These are phyloP conservation scores for Arthrobotrys musiformis DNA, from an alignment of 2,329 filamentous ascomycete genomes.

Conservation along the genomic window DNA sequence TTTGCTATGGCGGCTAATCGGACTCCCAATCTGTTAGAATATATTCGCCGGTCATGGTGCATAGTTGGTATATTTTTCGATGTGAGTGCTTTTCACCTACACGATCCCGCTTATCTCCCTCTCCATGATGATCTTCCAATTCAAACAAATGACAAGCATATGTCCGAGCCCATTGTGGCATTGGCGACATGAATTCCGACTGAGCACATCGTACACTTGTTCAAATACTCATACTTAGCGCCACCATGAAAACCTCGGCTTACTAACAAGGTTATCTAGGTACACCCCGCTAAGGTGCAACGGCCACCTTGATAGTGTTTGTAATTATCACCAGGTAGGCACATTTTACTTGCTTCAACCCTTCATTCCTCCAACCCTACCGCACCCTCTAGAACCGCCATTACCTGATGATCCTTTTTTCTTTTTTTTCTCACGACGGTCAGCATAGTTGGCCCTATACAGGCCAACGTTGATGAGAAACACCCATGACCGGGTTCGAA, in stretches of 20 bases:
- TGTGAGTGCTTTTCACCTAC: neutral
- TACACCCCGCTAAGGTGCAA: neutral
- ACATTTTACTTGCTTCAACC: neutral
- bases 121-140: constrained; percentile 45
- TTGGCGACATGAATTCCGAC: constrained; percentile 56
- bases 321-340: neutral
- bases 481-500: constrained; percentile 59
- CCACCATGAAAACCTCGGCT: neutral
- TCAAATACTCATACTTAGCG: neutral
- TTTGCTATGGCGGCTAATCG: neutral
- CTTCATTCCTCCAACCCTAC: neutral
- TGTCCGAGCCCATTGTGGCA: constrained; percentile 58
- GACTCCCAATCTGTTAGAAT: neutral
- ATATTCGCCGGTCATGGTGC: neutral
- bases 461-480: constrained; percentile 59
- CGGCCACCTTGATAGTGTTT: neutral
- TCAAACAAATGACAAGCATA: constrained; percentile 61
- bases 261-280: neutral
- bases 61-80: neutral
- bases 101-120: neutral
- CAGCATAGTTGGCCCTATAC: constrained; percentile 58
- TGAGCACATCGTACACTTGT: constrained; percentile 43
- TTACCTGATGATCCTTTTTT: constrained; percentile 58
- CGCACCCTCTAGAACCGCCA: constrained; percentile 2
- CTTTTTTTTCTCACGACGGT: constrained; percentile 60